phyloP scores from a whole-genome alignment of 2,329 filamentous ascomycete species.

The Esteya vermicola region DNA sequence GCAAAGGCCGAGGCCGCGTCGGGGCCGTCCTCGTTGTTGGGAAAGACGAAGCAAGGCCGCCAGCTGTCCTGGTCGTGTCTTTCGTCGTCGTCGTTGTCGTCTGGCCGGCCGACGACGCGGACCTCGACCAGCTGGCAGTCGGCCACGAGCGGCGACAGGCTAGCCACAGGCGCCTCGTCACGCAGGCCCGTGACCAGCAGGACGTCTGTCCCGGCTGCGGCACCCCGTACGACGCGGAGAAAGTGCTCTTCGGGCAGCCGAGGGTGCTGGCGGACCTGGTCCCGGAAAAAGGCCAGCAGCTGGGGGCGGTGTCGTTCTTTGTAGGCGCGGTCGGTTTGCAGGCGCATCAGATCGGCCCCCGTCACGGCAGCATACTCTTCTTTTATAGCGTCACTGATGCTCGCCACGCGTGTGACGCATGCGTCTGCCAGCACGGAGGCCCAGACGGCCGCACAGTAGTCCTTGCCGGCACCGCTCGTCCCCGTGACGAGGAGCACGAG shows the following conservation, averaged over 20 bases:
- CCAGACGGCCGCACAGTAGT: slow-evolving; percentile 43
- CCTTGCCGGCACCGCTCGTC: slow-evolving; percentile 40
- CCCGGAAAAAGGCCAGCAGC: slow-evolving; percentile 36
- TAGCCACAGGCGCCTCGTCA: slow-evolving; percentile 41
- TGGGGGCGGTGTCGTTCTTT: slow-evolving; percentile 44
- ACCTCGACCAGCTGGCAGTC: slow-evolving; percentile 39
- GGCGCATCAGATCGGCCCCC: slow-evolving; percentile 29
- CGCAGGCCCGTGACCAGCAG: slow-evolving; percentile 49
- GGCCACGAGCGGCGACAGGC: slow-evolving; percentile 39
- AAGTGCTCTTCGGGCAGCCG: slow-evolving; percentile 36
- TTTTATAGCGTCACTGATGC: slow-evolving; percentile 46
- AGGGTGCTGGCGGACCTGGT: slow-evolving; percentile 27
- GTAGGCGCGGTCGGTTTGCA: slow-evolving; percentile 40
- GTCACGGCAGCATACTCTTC: slow-evolving; percentile 35
- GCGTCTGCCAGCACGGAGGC: slow-evolving; percentile 22
- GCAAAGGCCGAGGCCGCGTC: slow-evolving; percentile 26
- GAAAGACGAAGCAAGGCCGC: background rate
- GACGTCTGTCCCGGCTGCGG: slow-evolving; percentile 19
- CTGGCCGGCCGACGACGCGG: slow-evolving; percentile 24
- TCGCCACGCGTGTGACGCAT: slow-evolving; percentile 25
- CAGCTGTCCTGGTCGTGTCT: background rate
- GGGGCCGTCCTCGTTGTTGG: slow-evolving; percentile 16
- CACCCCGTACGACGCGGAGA: slow-evolving; percentile 24
- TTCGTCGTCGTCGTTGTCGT: background rate
- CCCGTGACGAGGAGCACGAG: slow-evolving; percentile 45